These are phyloP conservation scores for Fistulinella prunicolor DNA, from an alignment of 768 basidiomycete genomes.

Conservation along the genomic window DNA sequence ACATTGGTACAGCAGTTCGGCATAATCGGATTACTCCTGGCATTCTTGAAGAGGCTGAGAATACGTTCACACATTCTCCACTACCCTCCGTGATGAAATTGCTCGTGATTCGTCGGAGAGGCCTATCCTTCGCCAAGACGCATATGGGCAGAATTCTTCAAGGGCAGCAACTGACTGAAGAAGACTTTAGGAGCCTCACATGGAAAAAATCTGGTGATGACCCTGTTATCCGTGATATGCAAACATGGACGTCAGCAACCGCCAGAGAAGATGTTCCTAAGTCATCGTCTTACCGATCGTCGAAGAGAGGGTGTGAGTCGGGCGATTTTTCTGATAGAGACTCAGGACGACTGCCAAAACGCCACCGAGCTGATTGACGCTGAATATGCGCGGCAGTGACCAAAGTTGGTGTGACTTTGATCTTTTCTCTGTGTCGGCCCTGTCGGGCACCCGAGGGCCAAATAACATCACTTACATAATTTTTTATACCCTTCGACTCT, in stretches of 20 bases:
- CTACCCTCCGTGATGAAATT: background rate
- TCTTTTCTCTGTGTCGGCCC: too few species aligned
- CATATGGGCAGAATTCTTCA: background rate
- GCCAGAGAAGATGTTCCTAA: background rate
- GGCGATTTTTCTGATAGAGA: background rate
- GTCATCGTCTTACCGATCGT: background rate
- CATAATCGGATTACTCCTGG: background rate
- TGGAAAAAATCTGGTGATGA: background rate
- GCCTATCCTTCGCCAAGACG: background rate
- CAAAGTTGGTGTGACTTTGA: too few species aligned
- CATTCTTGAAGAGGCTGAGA: constrained; percentile 20
- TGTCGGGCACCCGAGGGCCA: too few species aligned
- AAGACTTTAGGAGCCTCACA: background rate
- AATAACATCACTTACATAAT: too few species aligned
- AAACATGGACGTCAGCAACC: background rate
- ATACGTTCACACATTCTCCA: background rate
- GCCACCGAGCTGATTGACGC: too few species aligned
- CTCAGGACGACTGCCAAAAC: background rate
- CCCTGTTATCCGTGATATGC: too few species aligned
- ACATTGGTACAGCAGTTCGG: background rate
- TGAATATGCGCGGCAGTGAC: too few species aligned
- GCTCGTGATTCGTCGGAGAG: background rate
- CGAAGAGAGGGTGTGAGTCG: background rate
- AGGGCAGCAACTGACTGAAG: background rate
- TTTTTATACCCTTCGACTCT: too few species aligned